Evolutionary conservation across 2,329 filamentous ascomycete genomes (phyloP), one percentile per base, ranked within the genome.

Genomic region (Xylariaceae sp.): DNA sequence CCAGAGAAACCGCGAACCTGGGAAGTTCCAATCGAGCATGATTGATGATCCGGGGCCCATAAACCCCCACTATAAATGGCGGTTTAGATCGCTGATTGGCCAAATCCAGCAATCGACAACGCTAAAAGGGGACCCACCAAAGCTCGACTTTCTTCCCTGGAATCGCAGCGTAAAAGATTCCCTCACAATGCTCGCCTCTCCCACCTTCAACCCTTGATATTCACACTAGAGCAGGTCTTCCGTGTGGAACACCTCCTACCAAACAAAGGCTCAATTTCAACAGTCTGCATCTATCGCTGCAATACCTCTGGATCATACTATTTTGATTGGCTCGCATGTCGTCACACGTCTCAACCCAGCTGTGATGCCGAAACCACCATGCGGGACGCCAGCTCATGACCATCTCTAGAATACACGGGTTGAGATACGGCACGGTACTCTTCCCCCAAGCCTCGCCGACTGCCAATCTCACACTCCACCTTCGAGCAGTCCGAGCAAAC

Each of bases 331-430:
- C 11, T 44, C 47, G 56, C 49, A 62, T 65, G 58, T 55, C 55
- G 55, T 60, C 63, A 63, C 61, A 44, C 42, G 49, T 51, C 57
- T 66, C 67, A 51, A 57, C 48, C 65, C 68, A 65, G 67, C 62
- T 70, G 69, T 73, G 67, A 69, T 72, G 69, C 70, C 65, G 62
- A 60, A 66, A 69, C 65, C 64, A 72, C 62, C 63, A 73, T 73
- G 71, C 74, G 73, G 76, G 78, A 76, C 56, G 37, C 56, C 75
- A 78, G 74, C 82, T 77, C 80, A 85, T 85, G 82, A 84, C 79
- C 81, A 75, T 79, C 75, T 75, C 78, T 69, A 79, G 76, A 80
- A 78, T 84, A 74, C 80, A 84, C 74, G 76, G 81, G 77, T 81
- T 80, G 77, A 78, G 82, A 77, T 82, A 78, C 76, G 77, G 79